phyloP scores from a whole-genome alignment of 2,329 filamentous ascomycete genomes.

The Nannizzia gypsea region DNA sequence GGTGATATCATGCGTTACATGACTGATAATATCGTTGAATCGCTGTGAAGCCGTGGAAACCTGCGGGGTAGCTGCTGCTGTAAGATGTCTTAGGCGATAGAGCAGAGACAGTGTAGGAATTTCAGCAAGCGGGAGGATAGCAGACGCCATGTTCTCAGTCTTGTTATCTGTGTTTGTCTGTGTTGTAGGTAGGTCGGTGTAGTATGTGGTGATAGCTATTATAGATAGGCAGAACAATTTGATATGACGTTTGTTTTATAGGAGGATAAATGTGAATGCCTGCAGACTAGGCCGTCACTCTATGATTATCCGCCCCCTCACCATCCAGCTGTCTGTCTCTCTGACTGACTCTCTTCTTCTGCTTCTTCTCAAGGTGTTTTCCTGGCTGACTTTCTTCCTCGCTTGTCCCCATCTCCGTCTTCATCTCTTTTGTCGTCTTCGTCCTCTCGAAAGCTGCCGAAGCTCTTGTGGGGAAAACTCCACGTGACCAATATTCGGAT shows the following conservation, averaged over 20 bases:
- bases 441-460: neutral
- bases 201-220: neutral
- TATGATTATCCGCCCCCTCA: neutral
- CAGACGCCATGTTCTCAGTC: neutral
- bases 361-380: neutral
- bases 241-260: neutral
- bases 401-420: neutral
- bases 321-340: neutral
- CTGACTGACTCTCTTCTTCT: neutral
- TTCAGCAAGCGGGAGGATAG: neutral
- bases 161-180: neutral
- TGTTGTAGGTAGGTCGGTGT: neutral
- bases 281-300: neutral
- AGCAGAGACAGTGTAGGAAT: conserved; percentile 42
- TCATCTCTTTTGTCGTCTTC: neutral
- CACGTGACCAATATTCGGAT: neutral
- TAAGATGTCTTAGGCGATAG: conserved; percentile 49
- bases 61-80: conserved; percentile 18
- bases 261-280: neutral
- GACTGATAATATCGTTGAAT: conserved; percentile 60
- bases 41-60: conserved; percentile 35
- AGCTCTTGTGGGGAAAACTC: neutral
- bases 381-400: neutral
- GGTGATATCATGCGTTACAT: conserved; percentile 72
- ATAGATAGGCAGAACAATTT: neutral